Percentiles rank a stretch among this genome's conserved stretches.
phyloP scores from a whole-genome alignment of 139 green algal genomes.

The Choricystis sp. region DNA sequence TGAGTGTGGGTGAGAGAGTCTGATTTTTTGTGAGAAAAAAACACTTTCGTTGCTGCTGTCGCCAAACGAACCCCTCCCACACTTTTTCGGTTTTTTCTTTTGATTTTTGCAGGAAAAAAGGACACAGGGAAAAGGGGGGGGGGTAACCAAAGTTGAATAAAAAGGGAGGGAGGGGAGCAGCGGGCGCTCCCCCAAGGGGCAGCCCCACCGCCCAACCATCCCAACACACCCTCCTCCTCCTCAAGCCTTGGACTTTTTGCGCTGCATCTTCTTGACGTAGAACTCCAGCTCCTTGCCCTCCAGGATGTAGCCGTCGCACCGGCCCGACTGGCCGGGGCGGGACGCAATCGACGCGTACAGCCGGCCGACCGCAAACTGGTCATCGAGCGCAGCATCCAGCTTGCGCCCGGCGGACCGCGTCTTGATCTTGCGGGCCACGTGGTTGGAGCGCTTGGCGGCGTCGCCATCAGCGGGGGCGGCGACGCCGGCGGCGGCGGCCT shows the following conservation, averaged over 20 bases:
- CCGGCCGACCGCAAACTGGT: conserved; percentile 83
- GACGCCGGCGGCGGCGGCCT: conserved; percentile 12
- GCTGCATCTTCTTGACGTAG: conserved; percentile 69
- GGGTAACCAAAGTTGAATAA: too few relatives aligned
- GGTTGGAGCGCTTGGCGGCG: conserved; percentile 53
- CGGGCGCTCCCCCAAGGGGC: too few relatives aligned
- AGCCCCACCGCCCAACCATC: too few relatives aligned
- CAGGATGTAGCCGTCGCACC: conserved; percentile 74
- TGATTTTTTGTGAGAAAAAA: too few relatives aligned
- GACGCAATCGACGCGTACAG: conserved; percentile 46
- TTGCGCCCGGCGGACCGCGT: conserved; percentile 32
- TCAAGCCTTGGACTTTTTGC: conserved; percentile 56
- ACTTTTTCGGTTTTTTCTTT: too few relatives aligned
- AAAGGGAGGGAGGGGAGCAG: too few relatives aligned
- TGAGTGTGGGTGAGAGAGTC: too few relatives aligned
- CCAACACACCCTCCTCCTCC: background rate
- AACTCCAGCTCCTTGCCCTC: conserved; percentile 89
- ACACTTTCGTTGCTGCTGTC: too few relatives aligned
- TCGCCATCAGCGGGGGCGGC: conserved; percentile 5
- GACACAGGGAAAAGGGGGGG: too few relatives aligned
- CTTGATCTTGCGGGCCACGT: conserved; percentile 75
- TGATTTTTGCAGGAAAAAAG: too few relatives aligned
- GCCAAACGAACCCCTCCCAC: too few relatives aligned
- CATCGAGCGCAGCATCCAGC: conserved; percentile 64
- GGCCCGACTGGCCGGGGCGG: conserved; percentile 41